A percentile compares a stretch with the other conserved stretches of the same genome.
Evolutionary conservation across 2,329 filamentous ascomycete species (phyloP).

Genomic region (Phialemoniopsis sp.): DNA sequence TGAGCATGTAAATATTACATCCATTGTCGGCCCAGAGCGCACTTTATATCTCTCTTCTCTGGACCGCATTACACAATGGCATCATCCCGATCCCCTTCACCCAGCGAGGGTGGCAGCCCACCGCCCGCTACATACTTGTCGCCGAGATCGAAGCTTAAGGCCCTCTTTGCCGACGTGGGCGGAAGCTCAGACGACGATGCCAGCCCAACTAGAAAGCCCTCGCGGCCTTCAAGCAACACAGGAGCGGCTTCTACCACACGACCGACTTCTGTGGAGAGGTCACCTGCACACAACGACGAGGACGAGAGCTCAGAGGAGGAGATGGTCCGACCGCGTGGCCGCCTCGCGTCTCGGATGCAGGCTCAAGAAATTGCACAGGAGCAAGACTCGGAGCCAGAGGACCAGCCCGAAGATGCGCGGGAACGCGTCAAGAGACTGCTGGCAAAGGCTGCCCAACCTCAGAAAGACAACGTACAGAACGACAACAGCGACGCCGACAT

Average conservation of each 20-base stretch:
- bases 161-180: conserved; percentile 25
- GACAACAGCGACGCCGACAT: conserved; percentile 11
- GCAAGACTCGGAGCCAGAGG: conserved; percentile 15
- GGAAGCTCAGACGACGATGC: conserved; percentile 21
- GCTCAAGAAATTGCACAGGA: conserved; percentile 16
- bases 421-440: conserved; percentile 41
- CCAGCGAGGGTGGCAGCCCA: conserved; percentile 22
- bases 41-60: too few relatives aligned
- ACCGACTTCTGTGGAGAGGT: too few relatives aligned
- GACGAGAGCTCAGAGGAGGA: conserved; percentile 44
- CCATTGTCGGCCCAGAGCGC: too few relatives aligned
- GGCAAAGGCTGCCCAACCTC: conserved; percentile 19
- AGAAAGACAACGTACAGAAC: conserved; percentile 18
- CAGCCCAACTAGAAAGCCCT: not conserved
- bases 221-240: too few relatives aligned
- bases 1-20: too few relatives aligned
- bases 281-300: conserved; percentile 6
- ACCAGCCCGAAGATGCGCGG: conserved; percentile 20
- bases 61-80: conserved; percentile 1
- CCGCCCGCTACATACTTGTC: conserved; percentile 42
- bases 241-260: too few relatives aligned
- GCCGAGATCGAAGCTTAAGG: conserved; percentile 51
- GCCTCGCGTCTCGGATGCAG: conserved; percentile 62
- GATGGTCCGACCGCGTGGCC: conserved; percentile 53
- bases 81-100: conserved; percentile 13